Conservation (phyloP, 1,284 basidiomycete species). For the Meripilus lineatus region DNA sequence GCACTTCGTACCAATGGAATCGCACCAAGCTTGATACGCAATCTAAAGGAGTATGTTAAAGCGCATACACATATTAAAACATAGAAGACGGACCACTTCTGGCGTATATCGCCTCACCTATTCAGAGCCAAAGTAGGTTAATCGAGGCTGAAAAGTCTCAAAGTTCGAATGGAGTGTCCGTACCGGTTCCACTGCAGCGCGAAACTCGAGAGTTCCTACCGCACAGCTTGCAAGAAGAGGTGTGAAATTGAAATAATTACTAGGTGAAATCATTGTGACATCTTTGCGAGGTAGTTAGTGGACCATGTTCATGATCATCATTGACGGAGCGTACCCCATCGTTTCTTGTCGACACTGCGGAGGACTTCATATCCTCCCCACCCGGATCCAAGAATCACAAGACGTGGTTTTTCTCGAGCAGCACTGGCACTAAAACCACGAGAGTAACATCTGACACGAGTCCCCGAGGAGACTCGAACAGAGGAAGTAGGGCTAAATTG, state of each 20-base stretch:
- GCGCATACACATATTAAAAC: not conserved
- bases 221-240: conserved; percentile 74
- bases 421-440: conserved; percentile 23
- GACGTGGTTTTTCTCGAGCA: conserved; percentile 43
- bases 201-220: conserved; percentile 80
- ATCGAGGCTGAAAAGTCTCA: not conserved
- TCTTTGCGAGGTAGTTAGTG: conserved; percentile 34
- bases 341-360: conserved; percentile 58
- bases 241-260: conserved; percentile 81
- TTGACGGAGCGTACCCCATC: conserved; percentile 43
- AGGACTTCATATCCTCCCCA: conserved; percentile 83
- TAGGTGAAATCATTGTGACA: conserved; percentile 70
- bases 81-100: conserved; percentile 39
- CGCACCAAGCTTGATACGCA: conserved; percentile 71
- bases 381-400: conserved; percentile 81
- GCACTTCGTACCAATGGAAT: conserved; percentile 52
- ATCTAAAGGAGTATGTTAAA: conserved; percentile 31
- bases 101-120: conserved; percentile 54
- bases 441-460: not conserved
- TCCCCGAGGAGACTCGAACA: too few species aligned
- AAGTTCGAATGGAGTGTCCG: conserved; percentile 26
- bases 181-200: conserved; percentile 79
- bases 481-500: too few species aligned
- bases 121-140: conserved; percentile 10
- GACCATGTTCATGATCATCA: not conserved